Evolutionary conservation across 2,329 filamentous ascomycete species (phyloP), one percentile per base, ranked within the genome.

Genomic region (Scedosporium aurantiacum): DNA sequence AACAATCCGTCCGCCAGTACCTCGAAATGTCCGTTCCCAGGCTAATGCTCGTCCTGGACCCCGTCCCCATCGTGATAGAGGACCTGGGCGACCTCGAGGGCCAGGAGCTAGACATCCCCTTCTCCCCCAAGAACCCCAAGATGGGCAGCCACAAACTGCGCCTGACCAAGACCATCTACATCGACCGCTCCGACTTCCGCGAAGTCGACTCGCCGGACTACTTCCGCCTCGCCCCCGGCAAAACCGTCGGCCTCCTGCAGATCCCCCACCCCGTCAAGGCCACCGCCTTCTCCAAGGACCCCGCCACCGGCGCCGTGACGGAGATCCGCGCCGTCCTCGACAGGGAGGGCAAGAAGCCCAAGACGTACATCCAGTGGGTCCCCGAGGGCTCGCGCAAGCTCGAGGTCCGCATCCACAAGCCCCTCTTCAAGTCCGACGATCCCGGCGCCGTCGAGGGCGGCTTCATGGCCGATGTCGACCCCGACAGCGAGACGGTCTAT

Each of bases 321-420:
- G 82, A 85, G 64, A 83, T 94, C 62, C 80, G 79, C 43, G 88
- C 70, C 21, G 68, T 74, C 0, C 86, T 86, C 61, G 87, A 90
- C 64, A 88, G 88, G 63, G 87, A 90, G 63, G 83, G 80, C 18
- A 85, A 87, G 69, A 83, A 85, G 67, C 84, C 88, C 50, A 93
- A 95, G 76, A 86, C 91, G 1, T 90, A 85, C 70, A 96, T 97
- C 71, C 91, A 96, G 70, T 97, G 93, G 93, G 89, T 96, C 5
- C 70, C 86, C 4, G 83, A 85, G 45, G 86, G 84, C 1, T 82
- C 87, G 0, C 80, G 80, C 14, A 84, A 85, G 66, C 86, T 87
- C 12, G 88, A 92, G 72, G 89, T 85, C 50, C 88, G 92, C 63
- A 80, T 94, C 57, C 87, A 94, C 76, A 89, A 91, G 71, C 79